phyloP scores from a whole-genome alignment of 371 early-diverging fungal species.

The Mortierella sp. region DNA sequence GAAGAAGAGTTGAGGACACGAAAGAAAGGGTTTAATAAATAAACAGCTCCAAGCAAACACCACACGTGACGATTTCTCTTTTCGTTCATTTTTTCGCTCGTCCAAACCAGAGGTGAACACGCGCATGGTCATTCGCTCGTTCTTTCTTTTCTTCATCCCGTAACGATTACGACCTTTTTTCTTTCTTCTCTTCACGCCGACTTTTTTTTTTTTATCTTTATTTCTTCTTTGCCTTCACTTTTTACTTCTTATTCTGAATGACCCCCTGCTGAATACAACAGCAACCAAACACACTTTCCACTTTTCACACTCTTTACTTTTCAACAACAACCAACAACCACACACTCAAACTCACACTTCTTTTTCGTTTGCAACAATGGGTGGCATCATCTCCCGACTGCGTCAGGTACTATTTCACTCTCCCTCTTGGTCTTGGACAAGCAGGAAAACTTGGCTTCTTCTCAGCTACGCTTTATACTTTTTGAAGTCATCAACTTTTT shows the following conservation, averaged over 20 bases:
- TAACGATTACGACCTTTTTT: too few species aligned
- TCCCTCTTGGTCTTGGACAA: too few species aligned
- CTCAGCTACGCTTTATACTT: background rate
- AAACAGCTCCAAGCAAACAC: background rate
- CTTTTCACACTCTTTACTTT: background rate
- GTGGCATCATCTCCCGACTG: constrained; percentile 54
- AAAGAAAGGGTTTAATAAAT: background rate
- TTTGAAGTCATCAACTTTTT: background rate
- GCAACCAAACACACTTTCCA: background rate
- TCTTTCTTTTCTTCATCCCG: background rate
- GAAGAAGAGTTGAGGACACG: background rate
- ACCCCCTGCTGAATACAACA: background rate
- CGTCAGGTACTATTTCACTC: constrained; percentile 47
- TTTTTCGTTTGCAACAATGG: constrained; percentile 34
- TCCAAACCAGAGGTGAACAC: background rate
- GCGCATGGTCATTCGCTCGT: constrained; percentile 3
- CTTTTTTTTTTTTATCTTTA: background rate
- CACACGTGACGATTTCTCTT: background rate
- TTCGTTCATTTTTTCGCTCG: background rate
- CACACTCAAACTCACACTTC: background rate
- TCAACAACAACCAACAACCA: too few species aligned
- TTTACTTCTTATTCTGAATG: constrained; percentile 26
- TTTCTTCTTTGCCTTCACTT: background rate
- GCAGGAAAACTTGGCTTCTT: background rate
- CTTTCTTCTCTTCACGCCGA: background rate